Evolutionary conservation across 1,139 yeast species (phyloP), one percentile per base, ranked within the genome.

Genomic region (Yamadazyma atmosphaerica): DNA sequence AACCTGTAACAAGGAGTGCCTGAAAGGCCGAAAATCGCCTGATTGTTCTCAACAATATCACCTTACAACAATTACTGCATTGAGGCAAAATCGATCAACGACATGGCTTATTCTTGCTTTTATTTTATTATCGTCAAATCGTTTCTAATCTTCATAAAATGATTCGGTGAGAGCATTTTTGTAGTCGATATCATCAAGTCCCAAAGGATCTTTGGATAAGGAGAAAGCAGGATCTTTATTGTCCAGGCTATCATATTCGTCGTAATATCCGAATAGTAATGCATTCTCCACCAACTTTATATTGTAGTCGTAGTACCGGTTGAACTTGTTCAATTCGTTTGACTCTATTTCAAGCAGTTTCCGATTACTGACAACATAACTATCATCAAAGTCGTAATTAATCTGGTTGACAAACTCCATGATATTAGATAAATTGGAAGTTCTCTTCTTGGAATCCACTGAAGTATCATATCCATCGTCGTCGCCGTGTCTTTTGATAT

Each of bases 321-420:
- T 46, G 23, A 44, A 44, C 9, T 15, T 24, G 11, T 34, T 30
- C 16, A 41, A 30, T 16, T 33, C 34, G 8, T 41, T 33, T 2
- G 31, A 16, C 10, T 35, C 37, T 23, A 30, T 3, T 15, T 28
- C 10, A 33, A 36, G 22, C 33, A 29, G 24, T 26, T 22, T 18
- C 38, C 37, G 16, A 12, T 17, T 16, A 32, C 28, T n/a, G 24
- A 18, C 22, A 21, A 34, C 23, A 7, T 28, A 25, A 12, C 30
- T 32, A 10, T 34, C 39, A 9, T 37, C 40, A 25, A 27, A 35
- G 26, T 44, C 43, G 18, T 37, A 43, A 22, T 43, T 41, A 26
- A 49, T 49, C 12, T 47, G 43, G 30, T 42, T 41, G 9, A 46
- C 38, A 36, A 49, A 46, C 18, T 49, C 52, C 39, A 46, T 40